Base-by-base conservation (phyloP, 768 basidiomycete genomes). In the Pholiota microspora region DNA sequence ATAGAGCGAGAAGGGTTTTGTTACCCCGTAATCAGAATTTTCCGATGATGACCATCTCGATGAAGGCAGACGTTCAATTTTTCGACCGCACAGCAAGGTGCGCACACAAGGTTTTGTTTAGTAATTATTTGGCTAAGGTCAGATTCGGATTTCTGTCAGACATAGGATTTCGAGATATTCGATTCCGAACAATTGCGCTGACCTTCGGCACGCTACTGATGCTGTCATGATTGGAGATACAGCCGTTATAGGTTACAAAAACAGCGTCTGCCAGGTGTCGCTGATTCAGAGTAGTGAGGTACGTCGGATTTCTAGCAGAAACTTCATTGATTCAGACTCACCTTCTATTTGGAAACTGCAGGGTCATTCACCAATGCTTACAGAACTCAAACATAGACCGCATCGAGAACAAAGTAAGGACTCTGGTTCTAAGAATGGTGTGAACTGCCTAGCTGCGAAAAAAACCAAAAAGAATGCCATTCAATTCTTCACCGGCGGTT, bases 401-500 rank as follows among this genome's bases (percentile, higher is more conserved):
- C 73, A 75, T 44, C 31, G 44, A 42, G 46, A 40, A 16, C 53
- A 44, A 29, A 44, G n/a, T 18, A 42, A 38, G 50, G 38, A 18
- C 29, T 28, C n/a, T 31, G 8, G 18, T 25, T 46, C 31, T n/a
- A 58, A 51, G 34, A 49, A 51, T 55, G 60, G 50, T 59, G 68
- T 81, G 27, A 76, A 67, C 51, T 73, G 76, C 64, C 73, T 82
- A 58, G 71, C 76, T 54, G 66, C 75, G 38, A 66, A 55, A 23
- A 42, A 25, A 23, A 40, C 71, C 53, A 67, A 62, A 54, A 62
- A 63, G 38, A 51, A 66, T 54, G 54, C 67, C 62, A 61, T 59
- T 21, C 23, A 56, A 18, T 82, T 83, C 65, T 70, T 81, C 53
- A 74, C 79, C 31, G 79, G 78, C 49, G 79, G 77, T 25, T 69